Percentiles rank a stretch among this genome's conserved stretches.
Conservation (phyloP, 371 early-diverging fungal species). For the Mortierella polycephala region DNA sequence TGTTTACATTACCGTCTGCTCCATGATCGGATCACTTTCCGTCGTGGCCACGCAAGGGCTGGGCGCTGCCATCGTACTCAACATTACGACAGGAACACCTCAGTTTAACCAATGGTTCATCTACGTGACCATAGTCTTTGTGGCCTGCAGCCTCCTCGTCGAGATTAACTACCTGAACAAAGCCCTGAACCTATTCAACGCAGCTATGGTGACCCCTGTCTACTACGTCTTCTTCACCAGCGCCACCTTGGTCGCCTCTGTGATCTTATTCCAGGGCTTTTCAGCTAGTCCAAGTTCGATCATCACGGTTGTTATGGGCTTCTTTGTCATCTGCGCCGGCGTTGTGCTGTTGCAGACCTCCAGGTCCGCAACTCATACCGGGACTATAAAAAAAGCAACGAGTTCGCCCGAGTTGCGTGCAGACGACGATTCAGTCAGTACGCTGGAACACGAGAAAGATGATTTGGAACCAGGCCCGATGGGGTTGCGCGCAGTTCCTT, state of each 20-base stretch:
- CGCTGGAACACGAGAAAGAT: slow-evolving; percentile 26
- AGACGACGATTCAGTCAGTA: slow-evolving; percentile 11
- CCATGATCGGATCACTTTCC: slow-evolving; percentile 91
- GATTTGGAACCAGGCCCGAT: slow-evolving; percentile 41
- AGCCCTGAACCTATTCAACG: slow-evolving; percentile 92
- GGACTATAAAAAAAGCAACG: slow-evolving; percentile 23
- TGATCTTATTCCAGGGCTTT: slow-evolving; percentile 90
- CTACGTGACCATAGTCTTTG: slow-evolving; percentile 81
- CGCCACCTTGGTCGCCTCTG: slow-evolving; percentile 89
- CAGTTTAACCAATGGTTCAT: slow-evolving; percentile 91
- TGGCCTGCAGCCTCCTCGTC: slow-evolving; percentile 79
- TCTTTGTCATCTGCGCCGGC: slow-evolving; percentile 81
- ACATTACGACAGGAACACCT: slow-evolving; percentile 82
- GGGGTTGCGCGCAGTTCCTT: slow-evolving; percentile 46
- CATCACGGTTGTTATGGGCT: slow-evolving; percentile 88
- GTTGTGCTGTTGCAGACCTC: slow-evolving; percentile 57
- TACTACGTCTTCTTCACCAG: slow-evolving; percentile 97
- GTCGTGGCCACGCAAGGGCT: slow-evolving; percentile 94
- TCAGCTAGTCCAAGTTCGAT: slow-evolving; percentile 81
- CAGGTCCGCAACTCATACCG: slow-evolving; percentile 18
- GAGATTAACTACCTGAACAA: slow-evolving; percentile 98
- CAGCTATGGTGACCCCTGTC: slow-evolving; percentile 90
- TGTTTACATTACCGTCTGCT: slow-evolving; percentile 90
- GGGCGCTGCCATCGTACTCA: slow-evolving; percentile 90
- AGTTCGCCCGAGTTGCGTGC: slow-evolving; percentile 10